Evolutionary conservation across 116 monocot species (phyloP).

Genomic region (Posidonia oceanica): DNA sequence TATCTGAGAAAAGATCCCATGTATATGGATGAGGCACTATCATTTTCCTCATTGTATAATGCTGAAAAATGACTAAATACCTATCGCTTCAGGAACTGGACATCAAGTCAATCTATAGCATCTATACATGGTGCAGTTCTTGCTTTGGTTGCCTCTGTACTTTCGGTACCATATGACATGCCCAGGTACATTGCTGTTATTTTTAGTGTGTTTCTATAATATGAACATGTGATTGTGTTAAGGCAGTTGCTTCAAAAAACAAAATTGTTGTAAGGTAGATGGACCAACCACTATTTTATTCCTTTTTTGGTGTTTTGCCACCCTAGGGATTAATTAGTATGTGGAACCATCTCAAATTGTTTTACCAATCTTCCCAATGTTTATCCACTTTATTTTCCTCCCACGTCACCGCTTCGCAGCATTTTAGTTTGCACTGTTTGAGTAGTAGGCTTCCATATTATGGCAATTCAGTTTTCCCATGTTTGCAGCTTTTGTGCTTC

Average conservation of each 20-base stretch:
- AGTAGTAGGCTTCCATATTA: too few species aligned
- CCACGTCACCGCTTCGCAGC: too few species aligned
- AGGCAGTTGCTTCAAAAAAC: neutral
- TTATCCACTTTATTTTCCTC: too few species aligned
- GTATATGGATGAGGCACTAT: too few species aligned
- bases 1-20: too few species aligned
- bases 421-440: too few species aligned
- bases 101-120: constrained; percentile 45
- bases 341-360: too few species aligned
- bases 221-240: too few species aligned
- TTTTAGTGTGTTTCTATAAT: neutral
- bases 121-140: constrained; percentile 84
- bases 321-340: neutral
- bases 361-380: too few species aligned
- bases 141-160: constrained; percentile 73
- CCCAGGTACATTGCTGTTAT: constrained; percentile 42
- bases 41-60: too few species aligned
- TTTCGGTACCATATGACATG: constrained; percentile 89
- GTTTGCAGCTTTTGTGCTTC: neutral
- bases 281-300: neutral
- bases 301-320: neutral
- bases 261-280: neutral
- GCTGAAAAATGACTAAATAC: neutral
- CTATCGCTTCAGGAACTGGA: constrained; percentile 39
- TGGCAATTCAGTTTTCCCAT: too few species aligned